Base-by-base conservation (phyloP, 805 yeast genomes). In the Metschnikowia kunwiensis region DNA sequence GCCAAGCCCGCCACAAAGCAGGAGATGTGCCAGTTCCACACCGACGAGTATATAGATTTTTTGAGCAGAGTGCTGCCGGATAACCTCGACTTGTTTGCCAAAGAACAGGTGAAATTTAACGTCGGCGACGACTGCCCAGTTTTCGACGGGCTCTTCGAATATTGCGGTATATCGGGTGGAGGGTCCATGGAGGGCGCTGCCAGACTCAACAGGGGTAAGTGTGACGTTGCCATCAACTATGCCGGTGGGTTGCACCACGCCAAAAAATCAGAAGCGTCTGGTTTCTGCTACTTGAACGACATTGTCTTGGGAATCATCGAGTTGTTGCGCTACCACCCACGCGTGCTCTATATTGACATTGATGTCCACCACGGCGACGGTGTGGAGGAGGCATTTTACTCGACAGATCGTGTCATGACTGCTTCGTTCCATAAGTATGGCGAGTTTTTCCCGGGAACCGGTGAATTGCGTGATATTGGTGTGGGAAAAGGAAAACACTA, bases 1-100 rank as follows among this genome's bases (percentile, higher is more conserved):
- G 97, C 97, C 27, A 89, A 88, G 61, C 96, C 97, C 1, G 98
- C 98, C 26, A 89, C 97, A 12, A 84, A 86, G 57, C 96, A 91
- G 63, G 98, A 93, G 56, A 87, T 93, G 96, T 84, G 95, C 53
- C 97, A 91, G 64, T 91, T 93, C 63, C 98, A 93, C 61, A 87
- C 97, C 2, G 97, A 93, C 61, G 98, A 93, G 61, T 93, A 93
- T 60, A 82, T 93, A 41, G 97, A 93, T 60, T 93, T 93, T 57
- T 65, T 89, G 44, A 80, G 88, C 31, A 72, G 96, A 39, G 96
- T 86, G 22, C 80, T 95, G 11, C 97, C 97, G 6, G 97, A 89
- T 58, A 89, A 87, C 57, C 71, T 87, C 60, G 94, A 87, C 43
- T 65, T 81, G 71, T 86, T 88, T 56, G 77, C 85, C 47, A 86